Percentiles rank a stretch among this genome's conserved stretches.
phyloP scores from a whole-genome alignment of 208 protist species.

The Leishmania martiniquensis region DNA sequence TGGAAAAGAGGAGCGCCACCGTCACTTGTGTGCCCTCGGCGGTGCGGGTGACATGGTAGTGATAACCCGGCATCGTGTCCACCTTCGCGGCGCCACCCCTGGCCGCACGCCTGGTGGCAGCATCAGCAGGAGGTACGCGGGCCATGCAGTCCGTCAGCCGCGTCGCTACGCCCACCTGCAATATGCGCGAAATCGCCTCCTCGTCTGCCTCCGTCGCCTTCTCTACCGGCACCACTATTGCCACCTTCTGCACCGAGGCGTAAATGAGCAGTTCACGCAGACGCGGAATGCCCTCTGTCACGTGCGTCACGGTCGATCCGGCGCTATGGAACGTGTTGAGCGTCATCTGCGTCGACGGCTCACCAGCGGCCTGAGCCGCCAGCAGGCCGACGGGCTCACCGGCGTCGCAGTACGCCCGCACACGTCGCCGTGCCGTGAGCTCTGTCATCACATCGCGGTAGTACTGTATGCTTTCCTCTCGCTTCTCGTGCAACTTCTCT shows the following conservation, averaged over 20 bases:
- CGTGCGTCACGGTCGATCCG: constrained; percentile 98
- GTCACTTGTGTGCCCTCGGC: constrained; percentile 51
- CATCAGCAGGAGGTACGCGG: constrained; percentile 1
- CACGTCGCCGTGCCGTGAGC: constrained; percentile 54
- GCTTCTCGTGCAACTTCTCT: constrained; percentile 71
- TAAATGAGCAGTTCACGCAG: constrained; percentile 99
- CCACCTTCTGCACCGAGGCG: constrained; percentile 88
- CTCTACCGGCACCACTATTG: constrained; percentile 89
- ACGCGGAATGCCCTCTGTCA: constrained; percentile 99
- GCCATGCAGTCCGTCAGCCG: constrained; percentile 78
- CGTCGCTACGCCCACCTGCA: constrained; percentile 62
- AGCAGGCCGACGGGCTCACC: constrained; percentile 98
- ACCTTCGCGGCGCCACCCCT: not conserved
- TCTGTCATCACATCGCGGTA: constrained; percentile 63
- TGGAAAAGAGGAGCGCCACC: constrained; percentile 84
- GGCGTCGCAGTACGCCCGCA: constrained; percentile 84
- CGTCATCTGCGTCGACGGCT: constrained; percentile 99
- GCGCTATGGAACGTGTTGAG: constrained; percentile 99
- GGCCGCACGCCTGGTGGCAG: not conserved
- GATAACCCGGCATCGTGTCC: constrained; percentile 38
- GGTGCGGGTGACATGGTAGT: constrained; percentile 65
- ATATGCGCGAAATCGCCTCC: constrained; percentile 52
- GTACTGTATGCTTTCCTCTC: constrained; percentile 57
- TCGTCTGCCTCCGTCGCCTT: constrained; percentile 62
- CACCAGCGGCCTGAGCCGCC: constrained; percentile 98